Evolutionary conservation across 495 filamentous ascomycete genomes (phyloP), one percentile per base, ranked within the genome.

Genomic region (Annulohypoxylon stygium): DNA sequence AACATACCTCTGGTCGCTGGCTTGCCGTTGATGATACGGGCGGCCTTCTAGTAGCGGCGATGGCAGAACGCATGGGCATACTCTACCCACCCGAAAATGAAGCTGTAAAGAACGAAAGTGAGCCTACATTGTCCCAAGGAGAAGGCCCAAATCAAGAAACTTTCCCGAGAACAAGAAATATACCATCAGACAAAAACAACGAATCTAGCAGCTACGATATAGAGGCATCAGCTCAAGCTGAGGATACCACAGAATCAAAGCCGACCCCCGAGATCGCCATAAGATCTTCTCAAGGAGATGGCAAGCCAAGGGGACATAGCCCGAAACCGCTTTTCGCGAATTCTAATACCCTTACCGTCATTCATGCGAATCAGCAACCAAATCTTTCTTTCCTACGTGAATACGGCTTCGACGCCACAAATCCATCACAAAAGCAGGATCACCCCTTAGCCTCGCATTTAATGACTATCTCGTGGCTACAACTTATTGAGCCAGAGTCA

Each of bases 41-140:
- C 7, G 96, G 96, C 0, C 81, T 98, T 25, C 77, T 99, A 8
- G 89, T 95, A 1, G 94, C 94, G 0, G 93, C 94, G 0, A 86
- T 97, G 83, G 96, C 96, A 0, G 96, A 99, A 79, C 87, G 92
- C 61, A 94, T 98, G 90, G 94, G 93, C 0, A 89, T 98, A 43
- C 85, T 99, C 1, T 87, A 93, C 77, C 62, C 73, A 4, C 64
- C 80, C 12, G 78, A 79, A 36, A 61, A 87, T 0, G 79, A 80
- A 0, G 80, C 83, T 5, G 78, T 74, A 3, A 77, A 82, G 1
- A 75, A 84, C 1, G 74, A 45, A n/a, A 82, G 41, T 55, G 77
- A 30, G 48, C 60, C 45, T 76, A 78, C 16, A 64, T 74, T 69
- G 37, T 50, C 60, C 51, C 65, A 53, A 18, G 62, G 61, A 10